Conservation (phyloP, 2,329 filamentous ascomycete species). For the Diplodia seriata region DNA sequence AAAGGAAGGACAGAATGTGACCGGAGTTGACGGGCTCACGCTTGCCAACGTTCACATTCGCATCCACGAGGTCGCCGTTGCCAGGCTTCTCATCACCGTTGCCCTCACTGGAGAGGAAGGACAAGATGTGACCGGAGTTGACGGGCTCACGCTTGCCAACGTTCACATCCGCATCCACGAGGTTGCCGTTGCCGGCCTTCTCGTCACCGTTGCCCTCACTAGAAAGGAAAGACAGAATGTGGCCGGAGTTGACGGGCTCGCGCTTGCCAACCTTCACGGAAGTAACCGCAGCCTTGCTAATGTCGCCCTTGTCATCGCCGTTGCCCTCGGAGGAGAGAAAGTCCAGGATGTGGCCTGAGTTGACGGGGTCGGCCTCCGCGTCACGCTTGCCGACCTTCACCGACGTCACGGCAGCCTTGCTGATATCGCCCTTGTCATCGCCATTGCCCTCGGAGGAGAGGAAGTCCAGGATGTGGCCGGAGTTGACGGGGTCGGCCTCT, state of each 20-base stretch:
- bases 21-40: constrained; percentile 7
- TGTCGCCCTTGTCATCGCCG: not conserved
- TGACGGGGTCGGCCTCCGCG: too few species aligned
- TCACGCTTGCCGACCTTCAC: constrained; percentile 3
- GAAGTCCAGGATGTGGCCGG: not conserved
- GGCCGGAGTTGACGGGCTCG: not conserved
- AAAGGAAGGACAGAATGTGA: constrained; percentile 4
- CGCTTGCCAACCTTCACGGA: not conserved
- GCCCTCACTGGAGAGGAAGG: not conserved
- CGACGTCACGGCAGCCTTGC: not conserved
- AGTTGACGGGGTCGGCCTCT: not conserved
- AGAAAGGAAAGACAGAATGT: not conserved
- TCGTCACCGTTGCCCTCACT: constrained; percentile 9
- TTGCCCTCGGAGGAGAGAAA: not conserved
- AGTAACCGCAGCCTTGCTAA: not conserved
- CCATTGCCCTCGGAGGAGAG: not conserved
- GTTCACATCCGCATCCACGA: not conserved
- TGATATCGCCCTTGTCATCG: constrained; percentile 1
- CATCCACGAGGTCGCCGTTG: not conserved
- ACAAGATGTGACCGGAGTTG: not conserved
- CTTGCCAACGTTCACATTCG: not conserved
- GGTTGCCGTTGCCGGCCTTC: not conserved
- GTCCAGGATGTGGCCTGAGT: too few species aligned
- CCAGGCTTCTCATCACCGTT: constrained; percentile 5
- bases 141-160: constrained; percentile 5